Evolutionary conservation across 2,329 filamentous ascomycete species (phyloP), one percentile per base, ranked within the genome.

Genomic region (Ceratocystis diversiconidia): DNA sequence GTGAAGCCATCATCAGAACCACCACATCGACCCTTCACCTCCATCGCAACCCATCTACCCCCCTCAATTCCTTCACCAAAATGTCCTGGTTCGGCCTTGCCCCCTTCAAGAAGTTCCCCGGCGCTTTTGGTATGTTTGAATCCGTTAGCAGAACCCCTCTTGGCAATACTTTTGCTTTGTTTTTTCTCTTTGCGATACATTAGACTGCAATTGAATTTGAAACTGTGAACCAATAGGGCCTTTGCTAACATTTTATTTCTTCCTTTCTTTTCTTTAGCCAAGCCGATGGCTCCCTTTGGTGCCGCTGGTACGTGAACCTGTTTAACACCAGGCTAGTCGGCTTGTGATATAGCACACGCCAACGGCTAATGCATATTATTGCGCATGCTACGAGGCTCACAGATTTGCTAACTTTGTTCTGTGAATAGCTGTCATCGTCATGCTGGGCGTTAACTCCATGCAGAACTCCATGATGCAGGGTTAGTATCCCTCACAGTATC

Each of bases 251-350:
- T 66, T 70, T 66, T 55, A 69, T 25, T 17, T 59, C 36, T 22
- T 67, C 57, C 57, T 69, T 22, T 15, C 32, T 44, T 22, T 57
- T 67, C 57, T 74, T 76, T 75, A 97, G 92, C 90, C 80, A 84
- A 85, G 82, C 91, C 92, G 73, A 86, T 95, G 86, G 85, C 85
- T 77, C 92, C 92, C 72, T 97, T 97, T 85, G 94, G 92, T 82
- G 82, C 83, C 78, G 92, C 92, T 76, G 91, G 92, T 96, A 94
- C 75, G 69, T 57, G 32, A 57, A 57, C 32, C 63, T 62, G 32
- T 7, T 36, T 15, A 41, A 41, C 36, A 41, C 36, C 36, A 41
- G 36, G 36, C 36, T 41, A 5, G 10, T 4, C 36, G 10, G 36
- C 36, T 41, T 41, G 10, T 41, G 36, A 41, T 41, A 41, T 41